Conservation (phyloP, 805 yeast genomes). For the Candida taoyuanica region DNA sequence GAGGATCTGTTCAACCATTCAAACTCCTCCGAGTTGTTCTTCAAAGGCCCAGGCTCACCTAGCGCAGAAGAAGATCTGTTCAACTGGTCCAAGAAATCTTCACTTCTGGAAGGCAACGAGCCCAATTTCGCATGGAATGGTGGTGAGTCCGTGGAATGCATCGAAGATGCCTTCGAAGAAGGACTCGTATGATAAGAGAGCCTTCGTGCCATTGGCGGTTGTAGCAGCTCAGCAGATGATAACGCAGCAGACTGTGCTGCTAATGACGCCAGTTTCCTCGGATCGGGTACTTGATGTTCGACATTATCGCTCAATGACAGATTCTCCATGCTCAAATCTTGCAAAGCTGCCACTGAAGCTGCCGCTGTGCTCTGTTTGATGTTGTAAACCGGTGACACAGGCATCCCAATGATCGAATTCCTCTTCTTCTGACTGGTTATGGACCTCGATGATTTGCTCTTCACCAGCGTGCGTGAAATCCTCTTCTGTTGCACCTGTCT, state of each 20-base stretch:
- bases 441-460: slow-evolving; percentile 5
- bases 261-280: slow-evolving; percentile 3
- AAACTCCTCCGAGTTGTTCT: slow-evolving; percentile 5
- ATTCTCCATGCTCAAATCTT: slow-evolving; percentile 6
- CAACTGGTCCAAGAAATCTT: slow-evolving; percentile 7
- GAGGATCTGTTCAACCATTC: slow-evolving; percentile 9
- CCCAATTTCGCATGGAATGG: slow-evolving; percentile 15
- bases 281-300: slow-evolving; percentile 15
- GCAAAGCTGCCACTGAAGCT: not conserved
- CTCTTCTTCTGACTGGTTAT: slow-evolving; percentile 4
- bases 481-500: not conserved
- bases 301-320: slow-evolving; percentile 5
- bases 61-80: slow-evolving; percentile 5
- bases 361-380: slow-evolving; percentile 1
- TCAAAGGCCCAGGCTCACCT: slow-evolving; percentile 5
- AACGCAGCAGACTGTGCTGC: slow-evolving; percentile 15
- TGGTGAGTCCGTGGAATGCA: slow-evolving; percentile 19
- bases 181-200: slow-evolving; percentile 9
- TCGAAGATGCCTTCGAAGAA: slow-evolving; percentile 19
- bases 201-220: slow-evolving; percentile 8
- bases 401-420: slow-evolving; percentile 1
- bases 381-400: slow-evolving; percentile 3
- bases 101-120: not conserved
- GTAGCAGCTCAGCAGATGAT: slow-evolving; percentile 9
- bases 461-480: not conserved